A percentile compares a stretch with the other conserved stretches of the same genome.
phyloP scores from a whole-genome alignment of 805 yeast genomes.

The Candida easanensis region DNA sequence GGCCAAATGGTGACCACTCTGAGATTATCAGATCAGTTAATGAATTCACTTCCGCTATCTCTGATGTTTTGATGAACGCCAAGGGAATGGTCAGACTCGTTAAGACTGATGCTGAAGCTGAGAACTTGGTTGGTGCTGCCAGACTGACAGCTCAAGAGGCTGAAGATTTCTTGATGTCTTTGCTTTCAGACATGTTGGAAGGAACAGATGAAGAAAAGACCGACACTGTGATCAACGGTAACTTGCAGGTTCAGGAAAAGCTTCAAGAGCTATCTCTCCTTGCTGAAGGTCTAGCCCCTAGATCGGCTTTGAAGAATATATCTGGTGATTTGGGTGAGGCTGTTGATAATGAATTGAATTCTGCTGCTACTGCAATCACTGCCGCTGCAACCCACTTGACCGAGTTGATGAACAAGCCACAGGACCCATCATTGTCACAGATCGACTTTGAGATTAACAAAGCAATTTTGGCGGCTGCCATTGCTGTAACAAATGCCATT shows the following conservation, averaged over 20 bases:
- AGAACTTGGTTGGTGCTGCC: constrained; percentile 44
- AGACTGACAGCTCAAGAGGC: constrained; percentile 58
- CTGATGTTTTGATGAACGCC: constrained; percentile 61
- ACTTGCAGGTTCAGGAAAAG: constrained; percentile 68
- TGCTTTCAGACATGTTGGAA: constrained; percentile 52
- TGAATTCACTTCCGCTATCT: constrained; percentile 56
- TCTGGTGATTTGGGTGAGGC: constrained; percentile 61
- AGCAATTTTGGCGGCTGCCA: constrained; percentile 73
- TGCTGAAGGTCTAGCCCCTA: constrained; percentile 56
- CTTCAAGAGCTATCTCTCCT: constrained; percentile 56
- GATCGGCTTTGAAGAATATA: constrained; percentile 28
- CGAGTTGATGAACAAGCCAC: constrained; percentile 44
- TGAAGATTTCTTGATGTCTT: constrained; percentile 56
- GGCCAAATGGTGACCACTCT: constrained; percentile 60
- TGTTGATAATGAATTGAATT: constrained; percentile 70
- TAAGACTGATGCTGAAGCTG: constrained; percentile 50
- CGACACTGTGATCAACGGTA: constrained; percentile 74
- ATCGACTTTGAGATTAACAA: constrained; percentile 69
- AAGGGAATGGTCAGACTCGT: constrained; percentile 66
- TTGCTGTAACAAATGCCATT: constrained; percentile 77
- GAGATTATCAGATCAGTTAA: constrained; percentile 60
- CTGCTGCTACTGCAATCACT: constrained; percentile 68
- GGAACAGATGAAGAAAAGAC: constrained; percentile 61
- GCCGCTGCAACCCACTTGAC: constrained; percentile 61
- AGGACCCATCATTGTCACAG: constrained; percentile 50